These are phyloP conservation scores for Suillus lakei DNA, from an alignment of 768 basidiomycete genomes.

Conservation along the genomic window DNA sequence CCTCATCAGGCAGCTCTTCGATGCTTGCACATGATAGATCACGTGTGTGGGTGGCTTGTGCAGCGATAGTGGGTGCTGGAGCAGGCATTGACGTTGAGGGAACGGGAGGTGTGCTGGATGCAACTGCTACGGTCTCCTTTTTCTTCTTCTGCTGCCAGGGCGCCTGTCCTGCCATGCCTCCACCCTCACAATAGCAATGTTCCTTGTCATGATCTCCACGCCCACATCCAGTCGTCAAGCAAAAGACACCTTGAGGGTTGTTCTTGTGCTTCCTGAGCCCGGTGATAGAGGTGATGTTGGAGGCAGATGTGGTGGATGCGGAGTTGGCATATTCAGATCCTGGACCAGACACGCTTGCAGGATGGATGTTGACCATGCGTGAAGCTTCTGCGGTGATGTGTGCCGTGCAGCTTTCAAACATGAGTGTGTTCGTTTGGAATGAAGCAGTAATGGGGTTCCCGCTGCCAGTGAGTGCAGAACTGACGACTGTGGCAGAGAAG, in stretches of 20 bases:
- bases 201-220: neutral
- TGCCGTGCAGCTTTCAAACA: neutral
- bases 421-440: neutral
- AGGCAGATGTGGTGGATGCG: neutral
- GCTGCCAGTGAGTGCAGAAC: neutral
- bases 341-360: neutral
- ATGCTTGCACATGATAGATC: neutral
- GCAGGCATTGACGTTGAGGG: neutral
- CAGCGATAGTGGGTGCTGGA: neutral
- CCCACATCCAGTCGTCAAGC: neutral
- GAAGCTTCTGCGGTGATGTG: neutral
- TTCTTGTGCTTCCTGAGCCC: neutral
- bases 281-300: neutral
- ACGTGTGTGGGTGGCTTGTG: neutral
- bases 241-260: neutral
- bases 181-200: neutral
- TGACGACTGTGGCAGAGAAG: neutral
- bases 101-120: neutral
- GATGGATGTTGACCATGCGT: neutral
- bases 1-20: neutral
- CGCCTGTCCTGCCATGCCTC: constrained; percentile 4
- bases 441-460: neutral
- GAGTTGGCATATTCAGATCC: neutral
- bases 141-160: constrained; percentile 7
- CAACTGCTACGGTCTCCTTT: neutral